phyloP scores from a whole-genome alignment of 2,329 filamentous ascomycete species.

The Zasmidium cellare region DNA sequence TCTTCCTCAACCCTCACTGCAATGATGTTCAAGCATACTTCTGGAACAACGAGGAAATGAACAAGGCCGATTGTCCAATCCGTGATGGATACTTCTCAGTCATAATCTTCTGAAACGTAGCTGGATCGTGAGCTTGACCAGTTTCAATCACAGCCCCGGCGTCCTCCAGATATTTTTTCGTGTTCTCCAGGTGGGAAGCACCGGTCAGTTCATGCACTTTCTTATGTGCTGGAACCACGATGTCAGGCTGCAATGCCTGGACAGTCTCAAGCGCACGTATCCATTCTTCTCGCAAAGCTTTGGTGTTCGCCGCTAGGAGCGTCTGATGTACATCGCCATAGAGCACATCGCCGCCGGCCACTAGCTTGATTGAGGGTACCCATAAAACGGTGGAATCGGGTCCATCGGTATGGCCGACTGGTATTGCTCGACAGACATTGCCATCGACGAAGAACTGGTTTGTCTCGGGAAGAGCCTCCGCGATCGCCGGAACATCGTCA shows the following conservation, averaged over 20 bases:
- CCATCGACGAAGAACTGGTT: conserved; percentile 3
- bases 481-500: neutral
- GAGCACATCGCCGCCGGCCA: conserved; percentile 9
- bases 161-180: conserved; percentile 10
- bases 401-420: conserved; percentile 10
- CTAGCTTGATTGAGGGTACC: conserved; percentile 10
- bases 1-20: no score
- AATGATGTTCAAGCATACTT: no score
- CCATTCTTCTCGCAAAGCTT: conserved; percentile 11
- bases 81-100: conserved; percentile 6
- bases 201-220: conserved; percentile 10
- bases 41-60: neutral
- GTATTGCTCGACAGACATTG: neutral
- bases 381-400: conserved; percentile 9
- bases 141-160: neutral
- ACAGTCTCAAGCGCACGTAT: conserved; percentile 9
- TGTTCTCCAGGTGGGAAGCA: neutral
- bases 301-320: conserved; percentile 8
- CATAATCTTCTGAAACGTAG: neutral
- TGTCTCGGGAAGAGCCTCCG: conserved; percentile 6
- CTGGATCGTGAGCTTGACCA: neutral
- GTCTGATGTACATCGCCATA: conserved; percentile 15
- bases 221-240: conserved; percentile 8
- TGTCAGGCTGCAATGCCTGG: conserved; percentile 4
- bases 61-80: neutral